phyloP scores from a whole-genome alignment of 2,329 filamentous ascomycete species.

The Iodosphaeria phyllophila region DNA sequence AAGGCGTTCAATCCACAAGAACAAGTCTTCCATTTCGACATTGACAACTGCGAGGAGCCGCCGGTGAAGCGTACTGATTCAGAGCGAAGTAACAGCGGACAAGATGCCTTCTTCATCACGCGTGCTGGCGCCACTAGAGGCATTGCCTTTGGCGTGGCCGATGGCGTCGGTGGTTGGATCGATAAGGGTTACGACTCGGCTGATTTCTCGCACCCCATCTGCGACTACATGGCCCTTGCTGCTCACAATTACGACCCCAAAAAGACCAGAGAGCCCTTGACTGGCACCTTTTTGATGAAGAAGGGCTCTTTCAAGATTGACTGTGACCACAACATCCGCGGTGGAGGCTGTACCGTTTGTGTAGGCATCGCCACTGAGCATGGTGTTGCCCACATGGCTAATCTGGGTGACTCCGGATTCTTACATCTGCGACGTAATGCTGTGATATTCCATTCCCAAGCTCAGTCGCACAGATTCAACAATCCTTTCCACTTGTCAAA shows the following conservation, averaged over 20 bases:
- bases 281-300: conserved; percentile 57
- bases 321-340: conserved; percentile 50
- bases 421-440: conserved; percentile 72
- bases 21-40: conserved; percentile 57
- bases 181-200: conserved; percentile 85
- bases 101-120: conserved; percentile 91
- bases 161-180: conserved; percentile 90
- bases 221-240: conserved; percentile 74
- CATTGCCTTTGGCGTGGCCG: conserved; percentile 75
- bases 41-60: conserved; percentile 37
- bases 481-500: conserved; percentile 90
- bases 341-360: conserved; percentile 87
- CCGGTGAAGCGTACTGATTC: conserved; percentile 32
- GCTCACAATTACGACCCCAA: conserved; percentile 36
- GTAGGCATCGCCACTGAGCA: conserved; percentile 59
- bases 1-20: conserved; percentile 46
- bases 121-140: conserved; percentile 52
- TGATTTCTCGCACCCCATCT: conserved; percentile 86
- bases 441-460: conserved; percentile 63
- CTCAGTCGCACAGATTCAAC: conserved; percentile 94
- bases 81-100: conserved; percentile 59
- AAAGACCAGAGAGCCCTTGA: conserved; percentile 19
- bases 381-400: conserved; percentile 71
- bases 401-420: conserved; percentile 89
- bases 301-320: conserved; percentile 69